Conservation (phyloP, 805 yeast species). For the Lachancea nothofagi region DNA sequence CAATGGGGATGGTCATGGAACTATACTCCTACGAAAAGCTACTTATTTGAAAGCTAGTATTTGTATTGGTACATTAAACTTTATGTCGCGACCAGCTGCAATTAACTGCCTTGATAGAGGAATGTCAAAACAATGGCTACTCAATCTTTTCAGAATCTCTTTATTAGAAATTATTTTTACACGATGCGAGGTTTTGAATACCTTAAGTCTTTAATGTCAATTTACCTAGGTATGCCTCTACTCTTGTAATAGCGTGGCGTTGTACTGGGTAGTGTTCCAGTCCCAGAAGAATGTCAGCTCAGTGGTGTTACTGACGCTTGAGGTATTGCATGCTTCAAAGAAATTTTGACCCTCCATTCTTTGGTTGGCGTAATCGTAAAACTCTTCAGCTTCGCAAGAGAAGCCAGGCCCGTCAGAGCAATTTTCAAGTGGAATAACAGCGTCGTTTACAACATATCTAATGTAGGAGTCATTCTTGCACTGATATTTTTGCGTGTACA, state of each 20-base stretch:
- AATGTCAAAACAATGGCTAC: too few relatives aligned
- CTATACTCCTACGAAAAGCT: too few relatives aligned
- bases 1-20: too few relatives aligned
- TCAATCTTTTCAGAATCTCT: too few relatives aligned
- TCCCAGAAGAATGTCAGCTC: conserved; percentile 24
- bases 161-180: too few relatives aligned
- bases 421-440: conserved; percentile 44
- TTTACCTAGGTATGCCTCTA: neutral
- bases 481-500: conserved; percentile 44
- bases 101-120: too few relatives aligned
- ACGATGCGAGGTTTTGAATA: too few relatives aligned
- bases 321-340: conserved; percentile 30
- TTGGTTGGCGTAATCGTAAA: conserved; percentile 28
- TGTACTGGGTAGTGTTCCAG: conserved; percentile 16
- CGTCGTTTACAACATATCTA: conserved; percentile 47
- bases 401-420: conserved; percentile 53
- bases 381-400: conserved; percentile 38
- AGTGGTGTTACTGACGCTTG: conserved; percentile 17
- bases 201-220: too few relatives aligned
- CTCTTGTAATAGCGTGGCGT: conserved; percentile 13
- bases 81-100: too few relatives aligned
- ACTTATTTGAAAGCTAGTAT: too few relatives aligned
- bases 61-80: too few relatives aligned
- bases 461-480: conserved; percentile 41
- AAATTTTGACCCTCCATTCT: conserved; percentile 31